Evolutionary conservation across 179 eudicot genomes (phyloP), one percentile per base, ranked within the genome.

Genomic region (Sideroxylon spinosum): DNA sequence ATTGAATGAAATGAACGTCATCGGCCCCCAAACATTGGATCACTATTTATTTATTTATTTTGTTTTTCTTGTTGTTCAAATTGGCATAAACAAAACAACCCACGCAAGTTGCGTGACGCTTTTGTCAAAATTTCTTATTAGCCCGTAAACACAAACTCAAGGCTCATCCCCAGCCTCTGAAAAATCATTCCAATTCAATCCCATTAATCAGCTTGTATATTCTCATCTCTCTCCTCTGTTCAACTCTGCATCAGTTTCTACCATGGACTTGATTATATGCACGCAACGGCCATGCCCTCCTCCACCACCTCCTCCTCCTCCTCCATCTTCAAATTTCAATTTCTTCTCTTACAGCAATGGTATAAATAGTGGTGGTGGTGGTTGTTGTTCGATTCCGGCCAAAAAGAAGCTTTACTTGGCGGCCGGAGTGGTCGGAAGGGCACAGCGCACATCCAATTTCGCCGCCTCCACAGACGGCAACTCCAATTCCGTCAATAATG

Each of bases 211-310:
- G 14, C 56, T 14, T 52, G 56, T 14, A 1, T 52, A 10, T 52
- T 52, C 56, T 52, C 12, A 10, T 52, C 12, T 1, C 56, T 52
- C 56, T 52, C 56, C 56, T 52, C 56, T 52, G 56, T 9, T 52
- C 7, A 14, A 0, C 16, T 52, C 16, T 3, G 14, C 56, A 52
- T 52, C 56, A 52, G 1, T 52, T 52, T 52, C 67, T 16, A 3
- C 49, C 44, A 74, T 74, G 76, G 66, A 74, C 10, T 37, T 37
- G 66, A 57, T 74, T 14, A 17, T 55, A 19, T 53, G 63, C 49
- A 55, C 75, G 1, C 23, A 17, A 0, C 49, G 25, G 17, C n/a
- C 49, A n/a, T 57, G 66, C 29, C 52, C 66, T 57, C 19, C 62
- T 57, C 61, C 61, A 56, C 19, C 61, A 14, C 19, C 17, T 8